Evolutionary conservation across 2,329 filamentous ascomycete species (phyloP).

Genomic region (Colletotrichum chrysophilum): DNA sequence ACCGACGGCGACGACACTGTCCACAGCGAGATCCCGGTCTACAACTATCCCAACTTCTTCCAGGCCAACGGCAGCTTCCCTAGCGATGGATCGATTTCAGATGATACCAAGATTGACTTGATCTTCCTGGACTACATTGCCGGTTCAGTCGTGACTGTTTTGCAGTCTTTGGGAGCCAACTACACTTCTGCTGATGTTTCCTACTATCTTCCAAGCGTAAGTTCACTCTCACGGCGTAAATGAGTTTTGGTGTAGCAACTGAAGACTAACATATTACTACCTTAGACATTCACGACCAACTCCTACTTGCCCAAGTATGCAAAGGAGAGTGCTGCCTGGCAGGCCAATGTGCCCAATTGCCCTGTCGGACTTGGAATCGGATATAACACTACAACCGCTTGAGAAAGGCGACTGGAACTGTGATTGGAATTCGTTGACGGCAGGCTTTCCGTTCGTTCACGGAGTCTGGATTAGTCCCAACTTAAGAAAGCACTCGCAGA

Average conservation of each 20-base stretch:
- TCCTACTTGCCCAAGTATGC: slow-evolving; percentile 1
- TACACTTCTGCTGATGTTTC: background rate
- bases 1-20: slow-evolving; percentile 58
- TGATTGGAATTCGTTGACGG: background rate
- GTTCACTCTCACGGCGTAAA: background rate
- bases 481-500: no score
- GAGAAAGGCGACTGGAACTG: background rate
- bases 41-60: slow-evolving; percentile 54
- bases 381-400: background rate
- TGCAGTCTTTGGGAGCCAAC: background rate
- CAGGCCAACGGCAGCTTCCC: slow-evolving; percentile 55
- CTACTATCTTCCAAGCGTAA: slow-evolving; percentile 1
- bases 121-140: slow-evolving; percentile 9
- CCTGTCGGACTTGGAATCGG: background rate
- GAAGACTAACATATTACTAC: fast-evolving
- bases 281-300: slow-evolving; percentile 8
- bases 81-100: slow-evolving; percentile 31
- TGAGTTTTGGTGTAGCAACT: no score
- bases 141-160: background rate
- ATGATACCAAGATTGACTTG: background rate
- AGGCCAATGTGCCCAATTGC: slow-evolving; percentile 1
- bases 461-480: no score
- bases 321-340: background rate
- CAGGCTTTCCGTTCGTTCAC: no score
- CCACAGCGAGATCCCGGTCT: slow-evolving; percentile 52